Percentiles rank a stretch among this genome's conserved stretches.
Conservation (phyloP, 2,329 filamentous ascomycete genomes). For the Didymella arachidicola region DNA sequence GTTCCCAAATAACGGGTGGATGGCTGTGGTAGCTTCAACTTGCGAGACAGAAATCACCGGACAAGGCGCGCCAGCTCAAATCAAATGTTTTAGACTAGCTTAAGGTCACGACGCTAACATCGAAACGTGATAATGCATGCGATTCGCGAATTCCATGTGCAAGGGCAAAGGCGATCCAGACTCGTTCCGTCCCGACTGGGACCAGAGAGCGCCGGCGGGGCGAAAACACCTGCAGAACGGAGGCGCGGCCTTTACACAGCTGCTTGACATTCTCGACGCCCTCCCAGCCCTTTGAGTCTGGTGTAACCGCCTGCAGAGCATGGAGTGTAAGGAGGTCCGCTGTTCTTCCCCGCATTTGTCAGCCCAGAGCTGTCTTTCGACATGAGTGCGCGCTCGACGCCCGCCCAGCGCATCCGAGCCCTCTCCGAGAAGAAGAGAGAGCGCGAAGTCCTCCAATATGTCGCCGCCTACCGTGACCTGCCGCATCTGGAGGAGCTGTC, state of each 20-base stretch:
- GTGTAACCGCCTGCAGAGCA: conserved; percentile 5
- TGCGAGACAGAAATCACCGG: neutral
- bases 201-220: conserved; percentile 2
- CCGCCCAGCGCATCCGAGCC: conserved; percentile 8
- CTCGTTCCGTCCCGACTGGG: conserved; percentile 2
- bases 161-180: conserved; percentile 14
- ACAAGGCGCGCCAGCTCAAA: neutral
- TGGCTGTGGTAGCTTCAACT: neutral
- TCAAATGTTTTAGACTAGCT: neutral
- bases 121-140: neutral
- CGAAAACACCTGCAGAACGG: conserved; percentile 6
- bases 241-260: conserved; percentile 5
- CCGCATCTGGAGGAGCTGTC: conserved; percentile 26
- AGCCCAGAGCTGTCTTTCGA: neutral
- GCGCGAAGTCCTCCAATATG: conserved; percentile 40
- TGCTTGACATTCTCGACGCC: conserved; percentile 6
- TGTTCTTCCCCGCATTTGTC: conserved; percentile 3
- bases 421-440: conserved; percentile 34
- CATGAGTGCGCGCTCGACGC: conserved; percentile 9
- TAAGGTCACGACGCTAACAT: conserved; percentile 1
- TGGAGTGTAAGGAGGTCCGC: conserved; percentile 6
- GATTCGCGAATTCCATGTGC: conserved; percentile 3
- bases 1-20: neutral
- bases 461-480: conserved; percentile 36
- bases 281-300: neutral